Conservation (phyloP, 2,329 filamentous ascomycete genomes). For the Apiospora hydei region DNA sequence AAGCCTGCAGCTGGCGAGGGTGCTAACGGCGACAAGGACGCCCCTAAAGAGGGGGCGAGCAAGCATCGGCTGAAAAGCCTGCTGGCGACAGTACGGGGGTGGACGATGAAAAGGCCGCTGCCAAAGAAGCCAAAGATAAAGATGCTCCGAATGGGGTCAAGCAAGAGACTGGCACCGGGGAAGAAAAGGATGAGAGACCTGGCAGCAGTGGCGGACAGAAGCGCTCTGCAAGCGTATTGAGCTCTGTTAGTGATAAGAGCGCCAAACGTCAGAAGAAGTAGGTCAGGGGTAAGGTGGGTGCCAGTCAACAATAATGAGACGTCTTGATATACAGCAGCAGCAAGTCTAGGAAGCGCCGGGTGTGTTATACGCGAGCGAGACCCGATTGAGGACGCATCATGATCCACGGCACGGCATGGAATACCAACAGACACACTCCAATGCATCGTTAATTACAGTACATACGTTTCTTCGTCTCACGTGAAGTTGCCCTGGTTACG, state of each 20-base stretch:
- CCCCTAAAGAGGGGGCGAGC: slow-evolving; percentile 12
- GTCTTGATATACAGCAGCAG: neutral
- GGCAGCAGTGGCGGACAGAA: slow-evolving; percentile 65
- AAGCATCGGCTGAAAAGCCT: slow-evolving; percentile 1
- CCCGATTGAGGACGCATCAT: neutral
- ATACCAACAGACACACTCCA: neutral
- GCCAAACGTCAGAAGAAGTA: slow-evolving; percentile 64
- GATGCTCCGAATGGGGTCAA: slow-evolving; percentile 31
- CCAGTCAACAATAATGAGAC: neutral
- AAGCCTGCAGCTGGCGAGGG: neutral
- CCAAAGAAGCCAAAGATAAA: slow-evolving; percentile 8
- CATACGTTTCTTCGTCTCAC: neutral
- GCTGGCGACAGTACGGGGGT: slow-evolving; percentile 24
- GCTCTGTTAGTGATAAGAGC: slow-evolving; percentile 70
- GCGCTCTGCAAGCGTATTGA: slow-evolving; percentile 84
- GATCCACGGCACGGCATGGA: neutral
- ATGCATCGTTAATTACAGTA: neutral
- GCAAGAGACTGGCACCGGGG: slow-evolving; percentile 31
- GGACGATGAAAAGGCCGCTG: neutral
- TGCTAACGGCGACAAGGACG: slow-evolving; percentile 9
- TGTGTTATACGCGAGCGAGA: neutral
- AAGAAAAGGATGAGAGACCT: slow-evolving; percentile 37
- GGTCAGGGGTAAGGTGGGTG: neutral
- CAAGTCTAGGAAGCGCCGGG: neutral
- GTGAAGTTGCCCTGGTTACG: neutral